Percentiles rank a stretch among this genome's conserved stretches.
Conservation (phyloP, 495 filamentous ascomycete genomes). For the Annulohypoxylon bovei region DNA sequence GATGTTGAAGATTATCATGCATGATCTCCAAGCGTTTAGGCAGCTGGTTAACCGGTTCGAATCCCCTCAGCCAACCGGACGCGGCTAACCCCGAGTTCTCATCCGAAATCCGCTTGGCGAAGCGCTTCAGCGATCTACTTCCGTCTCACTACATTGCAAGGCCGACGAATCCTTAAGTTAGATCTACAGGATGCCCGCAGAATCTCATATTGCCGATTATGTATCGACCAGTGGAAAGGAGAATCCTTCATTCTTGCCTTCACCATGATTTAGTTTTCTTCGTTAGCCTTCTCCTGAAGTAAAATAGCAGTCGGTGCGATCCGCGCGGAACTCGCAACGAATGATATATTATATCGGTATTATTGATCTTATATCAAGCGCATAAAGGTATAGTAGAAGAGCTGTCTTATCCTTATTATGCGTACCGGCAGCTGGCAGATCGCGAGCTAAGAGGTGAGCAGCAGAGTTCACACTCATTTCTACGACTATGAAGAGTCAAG, state of each 20-base stretch:
- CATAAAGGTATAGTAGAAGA: neutral
- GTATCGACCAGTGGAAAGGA: neutral
- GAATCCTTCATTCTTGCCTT: neutral
- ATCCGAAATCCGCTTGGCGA: neutral
- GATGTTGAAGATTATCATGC: slow-evolving; percentile 4
- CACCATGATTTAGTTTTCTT: neutral
- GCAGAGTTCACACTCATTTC: neutral
- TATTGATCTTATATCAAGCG: neutral
- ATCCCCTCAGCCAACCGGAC: slow-evolving; percentile 15
- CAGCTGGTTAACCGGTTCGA: neutral
- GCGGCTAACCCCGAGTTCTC: neutral
- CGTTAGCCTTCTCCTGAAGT: neutral
- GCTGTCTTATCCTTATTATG: neutral
- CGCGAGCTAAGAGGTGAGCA: neutral
- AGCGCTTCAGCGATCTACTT: slow-evolving; percentile 11
- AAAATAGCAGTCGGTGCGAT: neutral
- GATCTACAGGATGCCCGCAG: slow-evolving; percentile 7
- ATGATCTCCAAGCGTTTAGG: neutral
- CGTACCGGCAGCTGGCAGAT: neutral
- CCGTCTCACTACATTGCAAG: slow-evolving; percentile 15
- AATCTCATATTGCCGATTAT: slow-evolving; percentile 6
- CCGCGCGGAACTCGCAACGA: neutral
- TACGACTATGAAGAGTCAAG: neutral
- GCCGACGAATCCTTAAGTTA: slow-evolving; percentile 8
- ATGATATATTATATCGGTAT: neutral